Evolutionary conservation across 1,139 yeast genomes (phyloP).

Genomic region (Geotrichum fermentans): DNA sequence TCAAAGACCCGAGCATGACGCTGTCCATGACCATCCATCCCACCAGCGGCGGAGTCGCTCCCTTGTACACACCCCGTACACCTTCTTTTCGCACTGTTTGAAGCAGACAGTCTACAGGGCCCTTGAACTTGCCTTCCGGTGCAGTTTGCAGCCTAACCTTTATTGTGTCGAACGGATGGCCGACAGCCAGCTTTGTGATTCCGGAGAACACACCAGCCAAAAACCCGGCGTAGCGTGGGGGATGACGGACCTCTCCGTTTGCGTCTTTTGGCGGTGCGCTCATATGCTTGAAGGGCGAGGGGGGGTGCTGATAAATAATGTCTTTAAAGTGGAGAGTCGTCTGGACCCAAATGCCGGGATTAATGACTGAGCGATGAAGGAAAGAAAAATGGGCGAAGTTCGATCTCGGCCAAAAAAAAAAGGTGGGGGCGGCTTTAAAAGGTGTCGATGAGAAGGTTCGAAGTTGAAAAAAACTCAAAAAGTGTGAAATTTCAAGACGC

Average conservation of each 20-base stretch:
- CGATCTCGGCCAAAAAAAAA: too few relatives aligned
- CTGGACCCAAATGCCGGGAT: too few relatives aligned
- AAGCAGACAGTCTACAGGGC: constrained; percentile 74
- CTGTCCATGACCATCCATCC: constrained; percentile 94
- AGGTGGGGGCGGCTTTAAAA: too few relatives aligned
- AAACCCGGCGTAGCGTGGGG: constrained; percentile 47
- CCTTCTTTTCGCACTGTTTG: constrained; percentile 76
- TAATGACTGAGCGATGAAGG: too few relatives aligned
- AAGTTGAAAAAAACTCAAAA: too few relatives aligned
- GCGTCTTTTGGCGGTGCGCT: constrained; percentile 12
- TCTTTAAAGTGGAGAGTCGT: background rate
- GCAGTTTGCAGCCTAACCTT: constrained; percentile 87
- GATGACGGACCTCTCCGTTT: constrained; percentile 12
- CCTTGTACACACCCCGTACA: constrained; percentile 69
- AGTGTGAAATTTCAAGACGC: too few relatives aligned
- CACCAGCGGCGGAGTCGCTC: constrained; percentile 84
- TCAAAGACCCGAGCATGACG: constrained; percentile 77
- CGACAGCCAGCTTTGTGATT: constrained; percentile 78
- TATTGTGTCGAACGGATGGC: constrained; percentile 90
- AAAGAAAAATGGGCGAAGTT: too few relatives aligned
- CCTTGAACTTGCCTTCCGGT: constrained; percentile 62
- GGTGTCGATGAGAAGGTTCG: too few relatives aligned
- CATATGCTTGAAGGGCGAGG: too few relatives aligned
- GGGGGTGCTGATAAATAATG: background rate
- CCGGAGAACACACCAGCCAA: constrained; percentile 88